Base-by-base conservation (phyloP, 139 green algal genomes). In the Closterium sp. region DNA sequence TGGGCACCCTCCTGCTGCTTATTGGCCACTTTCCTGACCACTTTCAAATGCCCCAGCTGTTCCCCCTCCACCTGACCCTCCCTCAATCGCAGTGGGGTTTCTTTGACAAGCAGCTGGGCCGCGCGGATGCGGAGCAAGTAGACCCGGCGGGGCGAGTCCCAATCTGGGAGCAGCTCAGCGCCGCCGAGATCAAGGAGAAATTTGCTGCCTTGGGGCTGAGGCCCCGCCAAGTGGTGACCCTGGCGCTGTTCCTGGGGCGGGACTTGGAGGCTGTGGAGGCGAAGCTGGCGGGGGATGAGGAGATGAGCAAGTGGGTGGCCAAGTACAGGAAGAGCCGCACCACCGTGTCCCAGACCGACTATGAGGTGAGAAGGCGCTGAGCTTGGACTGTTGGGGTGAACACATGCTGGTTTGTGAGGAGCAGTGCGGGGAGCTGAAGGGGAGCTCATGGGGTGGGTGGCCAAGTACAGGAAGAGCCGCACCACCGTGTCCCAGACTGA, bases 91-190 rank as follows among this genome's bases (percentile, higher is more conserved):
- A 94, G 91, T 94, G 91, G 91, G 91, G 91, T 19, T 93, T 90
- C 38, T 94, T 94, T 31, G 89, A 93, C 28, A 94, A 94, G 89
- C 34, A 88, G 38, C 45, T 94, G 28, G 92, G 92, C 9, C 92
- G 92, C 0, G n/a, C 31, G 0, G 92, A 94, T 27, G 92, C 92
- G 0, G 62, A 42, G 9, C 92, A 94, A 88, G 27, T 92, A 13
- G 92, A 94, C 38, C 92, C 92, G 11, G 92, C 92, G 13, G 92
- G 92, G n/a, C 85, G 92, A 27, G 86, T 94, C 3, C 92, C 92
- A 24, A 50, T 27, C 32, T 89, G 31, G 31, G 92, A 95, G 19
- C 31, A 90, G 31, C 34, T 89, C n/a, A 91, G 32, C 24, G 10
- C 50, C 30, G 73, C 86, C 17, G 90, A 92, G 21, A 42, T 45